A percentile compares a stretch with the other conserved stretches of the same genome.
Evolutionary conservation across 352 stramenopile genomes (phyloP).

Genomic region (Phytopythium helicoides): DNA sequence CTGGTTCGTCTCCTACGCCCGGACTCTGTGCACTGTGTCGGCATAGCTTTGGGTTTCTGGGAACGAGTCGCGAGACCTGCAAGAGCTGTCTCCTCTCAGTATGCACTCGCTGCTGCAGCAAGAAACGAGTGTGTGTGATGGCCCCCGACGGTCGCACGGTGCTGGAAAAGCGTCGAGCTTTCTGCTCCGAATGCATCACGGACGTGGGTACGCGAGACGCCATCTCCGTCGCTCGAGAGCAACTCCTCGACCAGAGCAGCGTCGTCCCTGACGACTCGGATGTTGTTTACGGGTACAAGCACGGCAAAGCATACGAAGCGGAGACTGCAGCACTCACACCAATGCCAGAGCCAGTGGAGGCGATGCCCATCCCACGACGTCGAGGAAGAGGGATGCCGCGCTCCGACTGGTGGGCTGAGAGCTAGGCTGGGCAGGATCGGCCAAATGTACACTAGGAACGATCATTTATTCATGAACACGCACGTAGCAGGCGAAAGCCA

Average conservation of each 20-base stretch:
- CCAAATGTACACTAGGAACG: no score
- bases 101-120: constrained; percentile 26
- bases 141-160: constrained; percentile 22
- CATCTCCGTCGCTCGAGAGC: constrained; percentile 18
- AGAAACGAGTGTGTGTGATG: constrained; percentile 23
- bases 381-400: background rate
- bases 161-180: constrained; percentile 26
- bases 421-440: no score
- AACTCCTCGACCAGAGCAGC: constrained; percentile 8
- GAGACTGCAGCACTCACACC: background rate
- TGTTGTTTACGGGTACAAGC: constrained; percentile 2
- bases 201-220: constrained; percentile 19
- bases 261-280: background rate
- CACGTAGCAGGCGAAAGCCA: no score
- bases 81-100: constrained; percentile 19
- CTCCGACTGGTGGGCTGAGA: constrained; percentile 2
- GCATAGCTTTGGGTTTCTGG: constrained; percentile 26
- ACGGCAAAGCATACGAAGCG: background rate
- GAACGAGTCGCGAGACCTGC: constrained; percentile 19
- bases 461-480: no score
- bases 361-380: background rate
- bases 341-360: background rate
- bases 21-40: constrained; percentile 15
- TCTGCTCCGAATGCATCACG: constrained; percentile 28
- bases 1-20: constrained; percentile 3